These are phyloP conservation scores for Bolboschoenoplectus hybrid DNA, from an alignment of 202 grass and related monocot species.

Conservation along the genomic window DNA sequence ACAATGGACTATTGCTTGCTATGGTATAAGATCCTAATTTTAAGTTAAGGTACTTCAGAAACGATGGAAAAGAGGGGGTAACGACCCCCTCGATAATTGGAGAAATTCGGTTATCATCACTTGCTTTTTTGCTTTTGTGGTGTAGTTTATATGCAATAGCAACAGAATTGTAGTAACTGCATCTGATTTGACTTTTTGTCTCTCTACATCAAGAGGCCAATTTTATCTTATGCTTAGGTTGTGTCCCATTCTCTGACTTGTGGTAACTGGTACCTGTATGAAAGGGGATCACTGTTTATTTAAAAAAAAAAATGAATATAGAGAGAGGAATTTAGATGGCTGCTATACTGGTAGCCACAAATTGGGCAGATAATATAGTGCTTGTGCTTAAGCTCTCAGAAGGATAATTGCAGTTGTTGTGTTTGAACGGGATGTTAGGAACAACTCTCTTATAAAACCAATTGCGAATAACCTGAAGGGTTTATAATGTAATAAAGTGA, in stretches of 20 bases:
- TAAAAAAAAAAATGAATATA: too few species aligned
- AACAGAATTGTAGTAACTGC: not conserved
- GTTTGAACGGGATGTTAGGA: not conserved
- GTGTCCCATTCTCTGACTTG: too few species aligned
- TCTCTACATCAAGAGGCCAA: not conserved
- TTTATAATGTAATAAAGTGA: not conserved
- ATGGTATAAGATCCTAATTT: not conserved
- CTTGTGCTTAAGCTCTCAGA: not conserved
- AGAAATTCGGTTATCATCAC: not conserved
- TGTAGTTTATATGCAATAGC: not conserved
- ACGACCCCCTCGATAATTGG: not conserved
- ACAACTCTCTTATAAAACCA: not conserved
- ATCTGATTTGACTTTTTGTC: not conserved
- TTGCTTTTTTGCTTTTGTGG: constrained; percentile 25
- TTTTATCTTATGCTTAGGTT: not conserved
- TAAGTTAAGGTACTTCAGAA: not conserved
- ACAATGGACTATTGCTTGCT: not conserved
- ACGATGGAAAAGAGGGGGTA: not conserved
- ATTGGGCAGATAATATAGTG: not conserved
- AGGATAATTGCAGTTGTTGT: not conserved
- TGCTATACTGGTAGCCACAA: too few species aligned
- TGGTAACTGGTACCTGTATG: too few species aligned
- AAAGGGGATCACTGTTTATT: too few species aligned
- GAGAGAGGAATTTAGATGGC: too few species aligned
- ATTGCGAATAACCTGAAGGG: not conserved